Conservation (phyloP, 768 basidiomycete species). For the Auriscalpium microsporum region DNA sequence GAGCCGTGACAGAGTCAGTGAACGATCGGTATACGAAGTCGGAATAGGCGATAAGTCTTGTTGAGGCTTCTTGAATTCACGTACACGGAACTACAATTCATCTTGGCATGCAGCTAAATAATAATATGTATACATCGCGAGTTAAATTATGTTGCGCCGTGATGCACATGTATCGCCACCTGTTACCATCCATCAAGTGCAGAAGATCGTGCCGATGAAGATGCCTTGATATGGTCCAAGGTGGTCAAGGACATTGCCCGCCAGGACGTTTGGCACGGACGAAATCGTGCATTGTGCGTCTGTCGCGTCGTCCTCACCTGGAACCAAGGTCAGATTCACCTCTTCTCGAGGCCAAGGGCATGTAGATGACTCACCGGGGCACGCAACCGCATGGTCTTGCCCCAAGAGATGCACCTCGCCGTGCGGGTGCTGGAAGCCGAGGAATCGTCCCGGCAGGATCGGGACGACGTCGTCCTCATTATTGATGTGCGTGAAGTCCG, state of each 20-base stretch:
- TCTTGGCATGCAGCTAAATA: too few relatives aligned
- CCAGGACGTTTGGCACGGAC: conserved; percentile 42
- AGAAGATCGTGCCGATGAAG: conserved; percentile 41
- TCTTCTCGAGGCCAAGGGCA: not conserved
- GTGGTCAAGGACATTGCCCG: conserved; percentile 36
- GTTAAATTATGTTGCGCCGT: too few relatives aligned
- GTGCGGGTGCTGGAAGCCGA: conserved; percentile 43
- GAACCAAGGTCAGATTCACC: not conserved
- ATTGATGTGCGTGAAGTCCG: conserved; percentile 22
- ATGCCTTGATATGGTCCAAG: conserved; percentile 50
- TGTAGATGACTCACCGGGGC: conserved; percentile 23
- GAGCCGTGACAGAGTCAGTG: too few relatives aligned
- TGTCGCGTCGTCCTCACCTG: conserved; percentile 41
- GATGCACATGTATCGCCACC: too few relatives aligned
- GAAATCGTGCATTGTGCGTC: conserved; percentile 45
- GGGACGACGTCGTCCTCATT: conserved; percentile 40
- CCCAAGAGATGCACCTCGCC: conserved; percentile 47
- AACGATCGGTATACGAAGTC: too few relatives aligned
- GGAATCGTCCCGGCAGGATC: conserved; percentile 42
- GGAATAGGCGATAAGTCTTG: too few relatives aligned
- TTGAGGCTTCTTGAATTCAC: too few relatives aligned
- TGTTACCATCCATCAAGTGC: conserved; percentile 8
- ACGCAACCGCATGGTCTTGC: conserved; percentile 30
- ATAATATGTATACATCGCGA: too few relatives aligned
- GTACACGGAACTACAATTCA: too few relatives aligned